Evolutionary conservation across 805 yeast genomes (phyloP).

Genomic region (Geotrichum ghanense): DNA sequence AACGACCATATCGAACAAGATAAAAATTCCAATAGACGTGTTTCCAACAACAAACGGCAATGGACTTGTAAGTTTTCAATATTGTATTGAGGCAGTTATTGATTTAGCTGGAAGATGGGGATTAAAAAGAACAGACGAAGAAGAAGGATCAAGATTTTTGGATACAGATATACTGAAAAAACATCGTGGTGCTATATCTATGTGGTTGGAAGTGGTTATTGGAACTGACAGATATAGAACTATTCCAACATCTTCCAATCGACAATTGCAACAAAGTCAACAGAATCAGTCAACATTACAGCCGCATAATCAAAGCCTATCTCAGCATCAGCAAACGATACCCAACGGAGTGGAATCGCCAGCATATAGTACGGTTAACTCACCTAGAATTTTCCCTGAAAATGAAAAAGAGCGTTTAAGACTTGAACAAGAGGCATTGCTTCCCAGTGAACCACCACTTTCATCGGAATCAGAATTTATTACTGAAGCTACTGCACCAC

Average conservation of each 20-base stretch:
- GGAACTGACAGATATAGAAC: conserved; percentile 52
- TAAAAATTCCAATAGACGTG: conserved; percentile 72
- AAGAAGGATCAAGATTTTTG: conserved; percentile 31
- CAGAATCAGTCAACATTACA: neutral
- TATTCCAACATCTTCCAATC: neutral
- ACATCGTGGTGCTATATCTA: conserved; percentile 65
- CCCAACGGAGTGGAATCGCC: neutral
- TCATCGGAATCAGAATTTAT: neutral
- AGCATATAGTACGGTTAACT: neutral
- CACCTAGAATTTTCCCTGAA: neutral
- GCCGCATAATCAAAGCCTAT: neutral
- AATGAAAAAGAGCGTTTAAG: conserved; percentile 50
- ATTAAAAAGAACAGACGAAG: conserved; percentile 9
- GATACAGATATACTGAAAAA: conserved; percentile 74
- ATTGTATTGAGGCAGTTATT: conserved; percentile 73
- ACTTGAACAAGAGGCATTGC: conserved; percentile 42
- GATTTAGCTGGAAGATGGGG: conserved; percentile 55
- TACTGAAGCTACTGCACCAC: conserved; percentile 2
- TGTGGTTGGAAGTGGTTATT: conserved; percentile 66
- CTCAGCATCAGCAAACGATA: neutral
- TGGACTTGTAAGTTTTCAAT: conserved; percentile 66
- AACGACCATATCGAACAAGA: conserved; percentile 46
- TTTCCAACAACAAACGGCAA: conserved; percentile 75
- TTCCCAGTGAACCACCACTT: conserved; percentile 46
- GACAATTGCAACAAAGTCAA: neutral